phyloP scores from a whole-genome alignment of 371 early-diverging fungal species.

The Haplosporangium sp. region DNA sequence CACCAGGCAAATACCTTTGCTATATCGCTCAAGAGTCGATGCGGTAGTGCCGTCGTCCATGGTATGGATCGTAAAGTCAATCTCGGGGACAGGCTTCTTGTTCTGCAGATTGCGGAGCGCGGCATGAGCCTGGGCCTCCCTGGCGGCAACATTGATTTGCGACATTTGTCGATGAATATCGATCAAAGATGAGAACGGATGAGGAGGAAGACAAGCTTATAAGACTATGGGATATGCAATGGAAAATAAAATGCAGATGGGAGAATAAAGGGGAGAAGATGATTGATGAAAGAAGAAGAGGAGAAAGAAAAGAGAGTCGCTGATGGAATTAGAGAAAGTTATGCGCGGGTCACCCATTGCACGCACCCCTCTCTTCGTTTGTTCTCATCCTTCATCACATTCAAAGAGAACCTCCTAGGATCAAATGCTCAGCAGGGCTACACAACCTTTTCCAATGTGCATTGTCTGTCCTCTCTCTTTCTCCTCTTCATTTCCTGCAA shows the following conservation, averaged over 20 bases:
- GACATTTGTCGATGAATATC: not conserved
- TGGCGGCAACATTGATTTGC: conserved; percentile 2
- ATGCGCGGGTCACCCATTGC: too few relatives aligned
- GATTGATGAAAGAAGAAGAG: not conserved
- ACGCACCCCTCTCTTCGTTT: too few relatives aligned
- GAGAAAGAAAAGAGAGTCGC: not conserved
- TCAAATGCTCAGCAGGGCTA: too few relatives aligned
- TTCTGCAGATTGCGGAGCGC: conserved; percentile 47
- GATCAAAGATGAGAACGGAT: not conserved
- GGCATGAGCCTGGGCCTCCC: conserved; percentile 46
- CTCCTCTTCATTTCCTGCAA: not conserved
- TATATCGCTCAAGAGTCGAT: conserved; percentile 79
- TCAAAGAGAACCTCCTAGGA: too few relatives aligned
- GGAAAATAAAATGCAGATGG: not conserved
- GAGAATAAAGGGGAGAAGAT: not conserved
- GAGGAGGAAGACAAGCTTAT: not conserved
- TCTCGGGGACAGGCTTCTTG: conserved; percentile 58
- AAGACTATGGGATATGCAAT: not conserved
- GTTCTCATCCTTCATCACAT: too few relatives aligned
- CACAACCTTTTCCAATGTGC: not conserved
- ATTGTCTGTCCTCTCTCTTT: not conserved
- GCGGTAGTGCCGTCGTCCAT: conserved; percentile 83
- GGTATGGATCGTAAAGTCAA: conserved; percentile 81
- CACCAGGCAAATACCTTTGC: conserved; percentile 70
- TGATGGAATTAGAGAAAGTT: too few relatives aligned